Evolutionary conservation across 164 flowering plant species (phyloP).

Genomic region (Berberis vulgaris): DNA sequence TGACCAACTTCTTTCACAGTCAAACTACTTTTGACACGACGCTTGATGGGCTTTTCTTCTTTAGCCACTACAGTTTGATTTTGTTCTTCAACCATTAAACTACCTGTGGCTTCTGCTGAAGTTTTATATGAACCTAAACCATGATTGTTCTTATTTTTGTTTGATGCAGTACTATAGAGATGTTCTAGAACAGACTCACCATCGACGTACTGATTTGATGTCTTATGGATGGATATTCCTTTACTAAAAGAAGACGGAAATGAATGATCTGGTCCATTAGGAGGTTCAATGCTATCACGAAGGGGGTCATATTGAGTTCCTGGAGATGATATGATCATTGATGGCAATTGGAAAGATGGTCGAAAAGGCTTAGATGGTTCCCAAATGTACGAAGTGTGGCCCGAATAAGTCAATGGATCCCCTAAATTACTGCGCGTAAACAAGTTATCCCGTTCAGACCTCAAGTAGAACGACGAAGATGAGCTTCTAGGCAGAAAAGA

Average conservation of each 20-base stretch:
- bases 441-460: constrained; percentile 17
- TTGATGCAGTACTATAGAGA: constrained; percentile 9
- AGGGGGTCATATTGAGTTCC: constrained; percentile 58
- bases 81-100: constrained; percentile 21
- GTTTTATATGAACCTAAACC: constrained; percentile 9
- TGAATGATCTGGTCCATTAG: constrained; percentile 19
- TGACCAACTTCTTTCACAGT: constrained; percentile 3
- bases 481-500: constrained; percentile 21
- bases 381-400: constrained; percentile 36
- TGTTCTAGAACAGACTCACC: constrained; percentile 22
- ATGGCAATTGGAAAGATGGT: constrained; percentile 44
- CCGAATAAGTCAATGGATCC: constrained; percentile 14
- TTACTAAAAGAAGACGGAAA: constrained; percentile 20
- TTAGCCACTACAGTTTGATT: constrained; percentile 12
- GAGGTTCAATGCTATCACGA: constrained; percentile 52
- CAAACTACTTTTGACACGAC: constrained; percentile 19
- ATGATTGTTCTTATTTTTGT: constrained; percentile 17
- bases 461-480: constrained; percentile 26
- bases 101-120: constrained; percentile 24
- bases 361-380: constrained; percentile 78
- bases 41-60: constrained; percentile 20
- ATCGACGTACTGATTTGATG: constrained; percentile 16
- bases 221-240: constrained; percentile 13
- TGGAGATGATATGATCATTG: constrained; percentile 28
- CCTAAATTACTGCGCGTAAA: not conserved